Base-by-base conservation (phyloP, 805 yeast species). In the Starmerella sirachaensis region DNA sequence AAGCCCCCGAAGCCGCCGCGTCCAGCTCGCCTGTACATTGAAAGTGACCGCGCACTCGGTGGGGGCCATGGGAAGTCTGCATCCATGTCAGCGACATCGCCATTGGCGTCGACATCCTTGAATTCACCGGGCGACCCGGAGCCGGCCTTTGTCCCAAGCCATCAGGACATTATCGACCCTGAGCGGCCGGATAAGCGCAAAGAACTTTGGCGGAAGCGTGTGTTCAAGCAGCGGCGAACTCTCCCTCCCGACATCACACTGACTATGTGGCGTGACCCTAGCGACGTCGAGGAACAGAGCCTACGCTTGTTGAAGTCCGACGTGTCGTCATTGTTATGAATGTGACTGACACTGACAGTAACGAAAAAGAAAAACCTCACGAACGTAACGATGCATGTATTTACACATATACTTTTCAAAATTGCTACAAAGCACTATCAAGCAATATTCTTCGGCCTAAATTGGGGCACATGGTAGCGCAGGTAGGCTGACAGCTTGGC, bases 151-250 rank as follows among this genome's bases (percentile, higher is more conserved):
- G 37, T 45, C 18, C 38, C 46, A 14, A 45, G 46, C 31, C 17
- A 52, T 2, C 59, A 55, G 30, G 54, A 54, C 21, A 48, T 47
- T 33, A 36, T 41, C 13, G 59, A 53, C 19, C 42, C 42, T 29
- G 54, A 52, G 16, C 50, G 50, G 4, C 27, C 60, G 12, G 81
- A 74, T 46, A 71, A 66, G 40, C 67, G 62, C 31, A 65, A 66
- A 18, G 76, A 71, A 16, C 48, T 61, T 14, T 78, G 86, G 86
- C 66, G 65, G 38, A 59, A 60, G 22, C 62, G 83, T 30, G 61
- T 74, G 1, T 45, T 57, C n/a, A 53, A 57, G 4, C 68, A 74
- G 9, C 53, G 62, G 8, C 50, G 56, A 32, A 56, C 53, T 38
- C 54, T 70, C 16, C 72, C 74, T 1, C 50, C 51, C 1, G 44